phyloP scores from a whole-genome alignment of 1,284 basidiomycete genomes.

The Boletus sp. region DNA sequence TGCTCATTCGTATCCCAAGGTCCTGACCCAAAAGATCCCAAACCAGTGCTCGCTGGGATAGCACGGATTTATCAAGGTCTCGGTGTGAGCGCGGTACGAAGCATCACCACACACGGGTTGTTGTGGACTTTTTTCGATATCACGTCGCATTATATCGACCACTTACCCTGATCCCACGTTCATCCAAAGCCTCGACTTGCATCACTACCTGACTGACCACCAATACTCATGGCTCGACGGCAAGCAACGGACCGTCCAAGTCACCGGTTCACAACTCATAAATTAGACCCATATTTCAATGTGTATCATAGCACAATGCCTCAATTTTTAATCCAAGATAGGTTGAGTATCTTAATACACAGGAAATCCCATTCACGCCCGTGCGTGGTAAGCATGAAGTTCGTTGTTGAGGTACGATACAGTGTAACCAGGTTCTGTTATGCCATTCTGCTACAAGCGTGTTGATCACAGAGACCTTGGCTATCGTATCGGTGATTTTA shows the following conservation, averaged over 20 bases:
- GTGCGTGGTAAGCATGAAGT: neutral
- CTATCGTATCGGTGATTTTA: slow-evolving; percentile 1
- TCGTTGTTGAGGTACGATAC: slow-evolving; percentile 7
- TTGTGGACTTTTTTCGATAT: slow-evolving; percentile 83
- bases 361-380: slow-evolving; percentile 1
- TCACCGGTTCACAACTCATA: slow-evolving; percentile 12
- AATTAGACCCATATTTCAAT: slow-evolving; percentile 20
- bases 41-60: slow-evolving; percentile 66
- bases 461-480: slow-evolving; percentile 15
- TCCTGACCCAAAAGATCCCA: slow-evolving; percentile 67
- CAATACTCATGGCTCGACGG: slow-evolving; percentile 17
- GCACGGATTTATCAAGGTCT: slow-evolving; percentile 80
- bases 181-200: slow-evolving; percentile 4
- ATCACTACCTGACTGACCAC: slow-evolving; percentile 10
- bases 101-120: slow-evolving; percentile 78
- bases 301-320: slow-evolving; percentile 29
- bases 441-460: slow-evolving; percentile 16
- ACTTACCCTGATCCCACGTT: slow-evolving; percentile 42
- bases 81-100: slow-evolving; percentile 78
- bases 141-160: slow-evolving; percentile 70
- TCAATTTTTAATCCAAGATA: slow-evolving; percentile 17
- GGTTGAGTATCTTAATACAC: slow-evolving; percentile 3
- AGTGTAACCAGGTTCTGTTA: neutral
- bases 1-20: slow-evolving; percentile 42
- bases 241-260: slow-evolving; percentile 8